Percentiles rank a stretch among this genome's conserved stretches.
Evolutionary conservation across 176 grass and related monocot species (phyloP).

Genomic region (Urochloa ruziziensis): DNA sequence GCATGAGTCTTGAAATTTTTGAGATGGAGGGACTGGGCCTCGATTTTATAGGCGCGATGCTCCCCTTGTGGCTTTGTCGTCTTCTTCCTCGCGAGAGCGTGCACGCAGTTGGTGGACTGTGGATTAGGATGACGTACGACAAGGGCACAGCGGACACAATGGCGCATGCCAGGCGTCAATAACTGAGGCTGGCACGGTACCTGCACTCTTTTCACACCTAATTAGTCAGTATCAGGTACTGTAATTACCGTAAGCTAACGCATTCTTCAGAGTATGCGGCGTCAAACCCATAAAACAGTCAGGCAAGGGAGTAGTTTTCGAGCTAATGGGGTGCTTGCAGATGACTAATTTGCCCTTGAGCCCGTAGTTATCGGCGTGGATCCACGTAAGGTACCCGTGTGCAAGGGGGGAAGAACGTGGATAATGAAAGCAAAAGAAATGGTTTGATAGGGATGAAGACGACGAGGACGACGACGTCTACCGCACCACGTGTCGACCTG

Average conservation of each 20-base stretch:
- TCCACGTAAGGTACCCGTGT: slow-evolving; percentile 31
- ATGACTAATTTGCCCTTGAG: background rate
- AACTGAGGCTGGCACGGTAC: background rate
- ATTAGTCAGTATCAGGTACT: background rate
- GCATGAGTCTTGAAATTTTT: slow-evolving; percentile 50
- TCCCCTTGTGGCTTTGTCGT: no score
- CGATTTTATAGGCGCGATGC: slow-evolving; percentile 23
- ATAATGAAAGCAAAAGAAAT: slow-evolving; percentile 4
- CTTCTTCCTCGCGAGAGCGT: background rate
- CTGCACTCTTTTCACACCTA: background rate
- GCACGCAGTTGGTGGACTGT: background rate
- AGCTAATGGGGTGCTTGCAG: background rate
- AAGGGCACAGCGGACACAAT: background rate
- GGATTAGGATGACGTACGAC: slow-evolving; percentile 15
- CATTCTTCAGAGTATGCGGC: background rate
- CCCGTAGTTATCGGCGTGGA: slow-evolving; percentile 12
- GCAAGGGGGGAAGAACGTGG: slow-evolving; percentile 35
- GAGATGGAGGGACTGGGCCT: slow-evolving; percentile 22
- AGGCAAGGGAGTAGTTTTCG: background rate
- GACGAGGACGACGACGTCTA: background rate
- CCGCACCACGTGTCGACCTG: background rate
- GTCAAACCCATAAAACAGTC: background rate
- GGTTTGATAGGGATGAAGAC: background rate
- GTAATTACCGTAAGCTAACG: background rate
- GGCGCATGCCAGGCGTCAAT: background rate